Evolutionary conservation across 2,329 filamentous ascomycete species (phyloP).

Genomic region (Paraphaeosphaeria sporulosa): DNA sequence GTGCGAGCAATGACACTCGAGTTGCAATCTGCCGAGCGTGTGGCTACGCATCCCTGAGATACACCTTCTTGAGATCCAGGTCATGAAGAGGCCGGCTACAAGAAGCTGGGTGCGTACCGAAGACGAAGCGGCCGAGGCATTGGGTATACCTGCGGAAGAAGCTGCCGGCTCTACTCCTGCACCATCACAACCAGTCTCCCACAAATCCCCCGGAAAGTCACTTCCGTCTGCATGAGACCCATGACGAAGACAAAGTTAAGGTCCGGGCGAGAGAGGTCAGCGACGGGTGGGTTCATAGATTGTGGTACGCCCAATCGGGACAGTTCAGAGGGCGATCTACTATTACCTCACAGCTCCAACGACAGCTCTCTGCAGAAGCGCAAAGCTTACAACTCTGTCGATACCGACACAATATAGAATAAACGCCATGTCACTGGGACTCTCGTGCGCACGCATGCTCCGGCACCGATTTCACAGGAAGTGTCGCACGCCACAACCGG

Average conservation of each 20-base stretch:
- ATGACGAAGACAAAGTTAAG: neutral
- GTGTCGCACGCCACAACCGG: neutral
- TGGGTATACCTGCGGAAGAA: neutral
- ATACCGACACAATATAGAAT: neutral
- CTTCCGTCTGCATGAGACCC: neutral
- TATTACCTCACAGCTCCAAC: neutral
- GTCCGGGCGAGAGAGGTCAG: neutral
- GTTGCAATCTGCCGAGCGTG: constrained; percentile 32
- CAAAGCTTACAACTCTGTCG: neutral
- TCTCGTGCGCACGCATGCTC: neutral
- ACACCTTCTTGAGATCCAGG: constrained; percentile 26
- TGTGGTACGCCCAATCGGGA: neutral
- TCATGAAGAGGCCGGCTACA: constrained; percentile 5
- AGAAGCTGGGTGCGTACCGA: constrained; percentile 8
- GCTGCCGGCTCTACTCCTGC: neutral
- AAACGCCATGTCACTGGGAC: neutral
- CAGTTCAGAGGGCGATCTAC: neutral
- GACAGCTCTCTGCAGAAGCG: neutral
- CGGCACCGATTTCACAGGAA: neutral
- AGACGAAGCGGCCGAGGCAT: neutral
- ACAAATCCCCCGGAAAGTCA: neutral
- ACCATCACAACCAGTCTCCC: neutral
- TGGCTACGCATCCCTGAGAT: constrained; percentile 17
- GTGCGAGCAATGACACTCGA: constrained; percentile 11
- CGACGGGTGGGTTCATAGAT: neutral